phyloP scores from a whole-genome alignment of 2,329 filamentous ascomycete species.

The Nemania sp. region DNA sequence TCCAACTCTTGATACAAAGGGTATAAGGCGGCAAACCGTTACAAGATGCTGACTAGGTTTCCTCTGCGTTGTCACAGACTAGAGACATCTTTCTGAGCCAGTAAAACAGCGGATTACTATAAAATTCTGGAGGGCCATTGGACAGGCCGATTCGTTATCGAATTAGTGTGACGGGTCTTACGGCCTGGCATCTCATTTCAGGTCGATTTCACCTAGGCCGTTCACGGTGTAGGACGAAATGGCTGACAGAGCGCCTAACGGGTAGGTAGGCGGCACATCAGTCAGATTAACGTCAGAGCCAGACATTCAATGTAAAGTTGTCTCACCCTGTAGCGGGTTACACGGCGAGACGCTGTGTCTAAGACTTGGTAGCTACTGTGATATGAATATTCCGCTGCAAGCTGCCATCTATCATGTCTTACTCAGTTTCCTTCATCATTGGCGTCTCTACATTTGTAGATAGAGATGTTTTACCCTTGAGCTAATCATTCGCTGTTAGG shows the following conservation, averaged over 20 bases:
- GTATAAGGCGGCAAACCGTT: neutral
- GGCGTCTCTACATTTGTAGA: neutral
- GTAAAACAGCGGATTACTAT: neutral
- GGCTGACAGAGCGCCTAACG: neutral
- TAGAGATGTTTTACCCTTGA: neutral
- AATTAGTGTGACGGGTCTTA: neutral
- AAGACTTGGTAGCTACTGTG: slow-evolving; percentile 30
- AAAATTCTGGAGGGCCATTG: neutral
- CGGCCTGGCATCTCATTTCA: neutral
- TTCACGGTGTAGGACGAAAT: neutral
- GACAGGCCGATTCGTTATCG: neutral
- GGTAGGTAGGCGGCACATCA: neutral
- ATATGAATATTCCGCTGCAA: slow-evolving; percentile 24
- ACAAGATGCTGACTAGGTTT: neutral
- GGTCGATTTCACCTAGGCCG: neutral
- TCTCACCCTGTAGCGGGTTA: slow-evolving; percentile 25
- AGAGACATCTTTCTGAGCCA: neutral
- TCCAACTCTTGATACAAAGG: too few species aligned
- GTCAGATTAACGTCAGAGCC: slow-evolving; percentile 15
- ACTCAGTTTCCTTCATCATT: slow-evolving; percentile 1
- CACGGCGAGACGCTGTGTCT: slow-evolving; percentile 38
- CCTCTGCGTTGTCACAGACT: neutral
- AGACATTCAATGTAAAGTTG: slow-evolving; percentile 15
- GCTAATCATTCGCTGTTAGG: slow-evolving; percentile 7
- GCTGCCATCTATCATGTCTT: slow-evolving; percentile 5